Base-by-base conservation (phyloP, 1,139 yeast species). In the Meyerozyma sp. region DNA sequence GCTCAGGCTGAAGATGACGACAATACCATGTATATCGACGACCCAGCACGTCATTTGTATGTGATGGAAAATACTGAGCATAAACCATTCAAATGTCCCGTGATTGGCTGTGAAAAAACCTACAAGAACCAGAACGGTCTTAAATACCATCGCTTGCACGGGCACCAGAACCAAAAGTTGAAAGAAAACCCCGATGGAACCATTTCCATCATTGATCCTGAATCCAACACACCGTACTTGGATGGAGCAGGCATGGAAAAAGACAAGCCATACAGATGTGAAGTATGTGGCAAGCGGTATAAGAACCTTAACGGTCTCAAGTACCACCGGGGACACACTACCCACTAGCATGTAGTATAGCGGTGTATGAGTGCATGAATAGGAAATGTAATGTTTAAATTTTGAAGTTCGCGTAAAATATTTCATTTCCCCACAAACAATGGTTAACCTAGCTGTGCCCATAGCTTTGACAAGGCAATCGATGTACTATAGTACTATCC, bases 261-360 rank as follows among this genome's bases (percentile, higher is more conserved):
- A 71, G 98, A 93, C 69, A 94, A 94, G 68, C 99, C 98, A 30
- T 93, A 93, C 64, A 78, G 97, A 58, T 93, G 99, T 68, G 98
- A 93, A 65, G 96, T 93, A 40, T 93, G 99, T 67, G 98, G 98
- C 45, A 94, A 93, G 68, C 75, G 98, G 46, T 93, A 93, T 70
- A 93, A 94, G 75, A 93, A 93, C 62, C 74, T 93, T 58, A 93
- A 93, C 64, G 99, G 99, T 32, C 77, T 93, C 64, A 93, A 93
- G 67, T 93, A 93, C 63, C 99, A 93, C 63, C 80, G 98, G 56
- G 98, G 97, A 23, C 99, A 93, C 66, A 85, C 98, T 18, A 91
- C 98, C 39, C 98, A 93, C 73, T 91, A 66, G 68, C 21, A 29
- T 32, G 34, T 25, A 30, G 34, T 5, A 30, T n/a, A 30, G 14